Evolutionary conservation across 805 yeast genomes (phyloP).

Genomic region (Ascoidea tarda): DNA sequence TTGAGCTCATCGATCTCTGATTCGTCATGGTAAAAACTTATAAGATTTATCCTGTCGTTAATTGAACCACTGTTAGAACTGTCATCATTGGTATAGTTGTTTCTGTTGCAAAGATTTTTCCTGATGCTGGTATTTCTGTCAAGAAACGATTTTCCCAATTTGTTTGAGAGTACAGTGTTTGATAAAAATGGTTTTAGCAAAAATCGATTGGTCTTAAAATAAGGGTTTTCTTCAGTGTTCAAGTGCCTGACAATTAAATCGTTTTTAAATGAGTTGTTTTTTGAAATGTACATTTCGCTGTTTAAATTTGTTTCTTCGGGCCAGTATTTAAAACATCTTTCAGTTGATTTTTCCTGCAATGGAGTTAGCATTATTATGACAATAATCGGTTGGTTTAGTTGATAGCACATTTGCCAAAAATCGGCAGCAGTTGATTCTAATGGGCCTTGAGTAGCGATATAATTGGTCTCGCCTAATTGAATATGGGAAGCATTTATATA

Average conservation of each 20-base stretch:
- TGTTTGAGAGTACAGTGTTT: too few species aligned
- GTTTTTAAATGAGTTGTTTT: too few species aligned
- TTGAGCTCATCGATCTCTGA: background rate
- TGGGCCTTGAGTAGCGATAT: conserved; percentile 76
- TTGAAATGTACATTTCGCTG: background rate
- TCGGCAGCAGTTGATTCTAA: conserved; percentile 57
- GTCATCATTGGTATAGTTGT: background rate
- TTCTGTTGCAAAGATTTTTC: too few species aligned
- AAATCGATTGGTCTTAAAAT: background rate
- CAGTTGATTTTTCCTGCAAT: conserved; percentile 56
- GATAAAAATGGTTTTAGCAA: background rate
- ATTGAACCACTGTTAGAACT: too few species aligned
- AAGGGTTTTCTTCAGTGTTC: background rate
- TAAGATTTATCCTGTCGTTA: conserved; percentile 9
- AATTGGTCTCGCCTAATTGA: conserved; percentile 22
- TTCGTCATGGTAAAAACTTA: background rate
- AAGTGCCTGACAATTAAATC: background rate
- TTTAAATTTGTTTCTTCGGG: conserved; percentile 22
- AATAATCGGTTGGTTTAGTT: conserved; percentile 43
- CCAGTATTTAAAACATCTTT: conserved; percentile 82
- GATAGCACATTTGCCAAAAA: conserved; percentile 79
- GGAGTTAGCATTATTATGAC: conserved; percentile 68
- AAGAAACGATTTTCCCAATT: background rate
- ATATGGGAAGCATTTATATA: conserved; percentile 82
- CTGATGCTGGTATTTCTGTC: too few species aligned